Base-by-base conservation (phyloP, 2,329 filamentous ascomycete species). In the Sporothrix globosa region DNA sequence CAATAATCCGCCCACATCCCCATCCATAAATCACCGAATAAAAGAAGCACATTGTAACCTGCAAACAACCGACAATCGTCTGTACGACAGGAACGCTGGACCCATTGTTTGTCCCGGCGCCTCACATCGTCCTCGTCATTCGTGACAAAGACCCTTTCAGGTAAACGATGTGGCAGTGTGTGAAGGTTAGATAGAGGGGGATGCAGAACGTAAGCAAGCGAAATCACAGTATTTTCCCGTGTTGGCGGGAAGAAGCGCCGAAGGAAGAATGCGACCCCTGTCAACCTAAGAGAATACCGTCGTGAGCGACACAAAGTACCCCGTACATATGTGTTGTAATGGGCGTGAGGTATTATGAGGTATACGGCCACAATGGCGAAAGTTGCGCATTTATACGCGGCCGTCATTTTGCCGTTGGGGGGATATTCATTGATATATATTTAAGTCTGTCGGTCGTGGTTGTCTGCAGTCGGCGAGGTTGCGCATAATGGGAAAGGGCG, bases 231-330 rank as follows among this genome's bases (percentile, higher is more conserved):
- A 2, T 27, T 13, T 34, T 39, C 21, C 68, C 52, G 61, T 56
- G 61, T 50, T 60, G 63, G 69, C 69, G 69, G 69, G 61, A 70
- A 54, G 53, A 67, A 52, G 61, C 69, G 68, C 61, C 69, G 63
- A 66, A 70, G 53, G 52, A 60, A 67, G 21, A 70, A 66, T 70
- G 44, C 52, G 58, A 44, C 56, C 46, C 68, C 48, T 53, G 30
- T 39, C 56, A 9, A 48, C 53, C 41, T 4, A 24, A 41, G 65
- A 14, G 50, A 34, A 56, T 44, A 48, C 30, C 53, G 63, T 53
- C 48, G 48, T 41, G 63, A 67, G 52, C 44, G 24, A 5, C 3
- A 21, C 39, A 44, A 48, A 21, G 27, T 46, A 46, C 44, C 5
- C 5, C 44, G 6, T 50, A n/a, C 61, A n/a, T 65, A 21, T 65